Base-by-base conservation (phyloP, 2,329 filamentous ascomycete species). In the Sphaerulina populicola region DNA sequence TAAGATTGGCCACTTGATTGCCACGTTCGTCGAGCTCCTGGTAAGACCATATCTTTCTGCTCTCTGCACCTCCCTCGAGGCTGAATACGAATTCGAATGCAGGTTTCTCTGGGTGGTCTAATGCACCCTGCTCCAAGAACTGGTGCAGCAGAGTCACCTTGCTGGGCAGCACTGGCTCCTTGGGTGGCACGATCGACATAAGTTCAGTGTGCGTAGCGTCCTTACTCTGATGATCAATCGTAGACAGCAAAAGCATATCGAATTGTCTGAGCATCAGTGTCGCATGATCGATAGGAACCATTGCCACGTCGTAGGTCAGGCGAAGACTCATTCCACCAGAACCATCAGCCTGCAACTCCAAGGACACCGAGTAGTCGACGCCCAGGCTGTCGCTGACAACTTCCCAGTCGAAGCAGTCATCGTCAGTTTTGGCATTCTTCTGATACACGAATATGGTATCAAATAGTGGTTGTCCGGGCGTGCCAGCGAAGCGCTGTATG, bases 361-460 rank as follows among this genome's bases (percentile, higher is more conserved):
- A 71, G 0, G 91, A 95, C 0, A 94, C 70, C 0, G 84, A 74
- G 66, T 91, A 95, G 60, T 94, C 86, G 2, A 86, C 80, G 1
- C 75, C 79, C 5, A 85, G 83, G 45, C 79, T 72, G 52, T 94
- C 88, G 12, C 80, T 72, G 1, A 79, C 56, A 0, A 86, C 57
- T 6, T 72, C 71, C 84, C 86, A 94, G 0, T 74, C 69, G 3
- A 63, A 12, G 59, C 47, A 1, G 50, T 59, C 54, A 43, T 44
- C 46, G n/a, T 49, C 48, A 2, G 38, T 15, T 6, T 36, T 30
- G 8, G 29, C 15, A 33, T 52, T 49, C 57, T 86, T 87, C 62
- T 95, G 90, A 62, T 89, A 91, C 0, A 88, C 85, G 53, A 96
- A 80, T 1, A 96, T 74, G 0, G 88, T 91, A 62, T 96, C 89